These are phyloP conservation scores for Funneliformis caledonium DNA, from an alignment of 371 early-diverging fungal species.

Conservation along the genomic window DNA sequence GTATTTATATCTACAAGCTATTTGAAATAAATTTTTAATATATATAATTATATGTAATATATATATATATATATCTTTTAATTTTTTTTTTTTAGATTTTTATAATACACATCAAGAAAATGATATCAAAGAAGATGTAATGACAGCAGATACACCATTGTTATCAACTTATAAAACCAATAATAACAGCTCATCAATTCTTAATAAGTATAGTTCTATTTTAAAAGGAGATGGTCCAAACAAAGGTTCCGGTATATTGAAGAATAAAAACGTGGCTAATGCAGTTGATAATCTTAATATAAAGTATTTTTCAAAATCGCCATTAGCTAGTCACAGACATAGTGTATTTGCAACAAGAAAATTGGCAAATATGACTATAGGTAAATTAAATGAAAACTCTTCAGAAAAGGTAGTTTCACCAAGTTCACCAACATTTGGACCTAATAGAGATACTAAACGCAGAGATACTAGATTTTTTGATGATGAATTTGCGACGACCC, in stretches of 20 bases:
- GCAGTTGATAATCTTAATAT: background rate
- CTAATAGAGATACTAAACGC: no score
- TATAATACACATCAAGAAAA: background rate
- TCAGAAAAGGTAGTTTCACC: background rate
- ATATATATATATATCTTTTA: background rate
- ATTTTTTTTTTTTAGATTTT: conserved; percentile 15
- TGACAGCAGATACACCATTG: background rate
- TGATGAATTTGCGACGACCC: background rate
- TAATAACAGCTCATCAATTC: background rate
- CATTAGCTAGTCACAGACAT: background rate
- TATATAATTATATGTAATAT: no score
- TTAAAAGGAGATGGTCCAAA: background rate
- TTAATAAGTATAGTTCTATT: background rate
- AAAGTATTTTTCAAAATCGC: background rate
- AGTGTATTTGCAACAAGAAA: background rate
- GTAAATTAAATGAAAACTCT: background rate
- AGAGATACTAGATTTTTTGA: no score
- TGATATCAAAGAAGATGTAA: background rate
- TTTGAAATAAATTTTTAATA: no score
- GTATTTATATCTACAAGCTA: background rate
- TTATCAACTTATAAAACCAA: background rate
- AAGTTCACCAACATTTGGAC: background rate
- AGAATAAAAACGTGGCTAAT: background rate
- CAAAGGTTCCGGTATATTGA: background rate
- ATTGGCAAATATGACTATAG: background rate